Conservation (phyloP, 495 filamentous ascomycete genomes). For the Xylaria cubensis region DNA sequence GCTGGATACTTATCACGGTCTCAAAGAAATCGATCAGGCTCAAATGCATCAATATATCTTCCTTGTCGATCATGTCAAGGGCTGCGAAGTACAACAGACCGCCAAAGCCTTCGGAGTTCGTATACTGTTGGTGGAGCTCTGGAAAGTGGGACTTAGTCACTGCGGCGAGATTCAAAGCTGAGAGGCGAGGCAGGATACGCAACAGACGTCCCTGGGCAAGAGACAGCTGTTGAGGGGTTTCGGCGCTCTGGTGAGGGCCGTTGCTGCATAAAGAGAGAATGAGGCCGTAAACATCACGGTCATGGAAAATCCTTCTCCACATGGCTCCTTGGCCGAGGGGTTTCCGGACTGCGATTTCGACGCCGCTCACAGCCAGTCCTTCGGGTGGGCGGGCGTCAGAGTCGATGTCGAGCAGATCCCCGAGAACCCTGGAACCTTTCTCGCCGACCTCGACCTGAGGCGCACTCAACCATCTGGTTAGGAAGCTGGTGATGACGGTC, state of each 20-base stretch:
- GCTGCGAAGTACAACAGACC: constrained; percentile 80
- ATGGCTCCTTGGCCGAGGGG: constrained; percentile 68
- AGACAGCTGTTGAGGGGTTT: constrained; percentile 67
- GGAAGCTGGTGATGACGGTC: constrained; percentile 63
- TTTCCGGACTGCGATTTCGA: constrained; percentile 47
- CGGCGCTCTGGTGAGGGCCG: constrained; percentile 47
- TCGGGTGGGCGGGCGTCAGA: constrained; percentile 58
- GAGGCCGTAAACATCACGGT: constrained; percentile 68
- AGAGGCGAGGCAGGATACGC: constrained; percentile 71
- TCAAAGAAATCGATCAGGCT: constrained; percentile 78
- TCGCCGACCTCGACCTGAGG: constrained; percentile 75
- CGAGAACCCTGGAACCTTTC: constrained; percentile 69
- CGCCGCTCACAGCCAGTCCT: constrained; percentile 34
- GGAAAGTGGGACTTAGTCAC: constrained; percentile 64
- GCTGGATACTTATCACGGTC: constrained; percentile 63
- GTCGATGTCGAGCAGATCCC: constrained; percentile 73
- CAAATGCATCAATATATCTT: constrained; percentile 81
- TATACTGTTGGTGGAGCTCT: constrained; percentile 64
- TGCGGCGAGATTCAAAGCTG: constrained; percentile 66
- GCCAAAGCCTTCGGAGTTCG: constrained; percentile 42
- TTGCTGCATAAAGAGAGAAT: constrained; percentile 67
- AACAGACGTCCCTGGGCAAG: constrained; percentile 80
- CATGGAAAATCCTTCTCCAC: constrained; percentile 75
- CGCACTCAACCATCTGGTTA: constrained; percentile 76
- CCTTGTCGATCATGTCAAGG: constrained; percentile 73